Base-by-base conservation (phyloP, 176 grass and related monocot genomes). In the Themeda triandra region DNA sequence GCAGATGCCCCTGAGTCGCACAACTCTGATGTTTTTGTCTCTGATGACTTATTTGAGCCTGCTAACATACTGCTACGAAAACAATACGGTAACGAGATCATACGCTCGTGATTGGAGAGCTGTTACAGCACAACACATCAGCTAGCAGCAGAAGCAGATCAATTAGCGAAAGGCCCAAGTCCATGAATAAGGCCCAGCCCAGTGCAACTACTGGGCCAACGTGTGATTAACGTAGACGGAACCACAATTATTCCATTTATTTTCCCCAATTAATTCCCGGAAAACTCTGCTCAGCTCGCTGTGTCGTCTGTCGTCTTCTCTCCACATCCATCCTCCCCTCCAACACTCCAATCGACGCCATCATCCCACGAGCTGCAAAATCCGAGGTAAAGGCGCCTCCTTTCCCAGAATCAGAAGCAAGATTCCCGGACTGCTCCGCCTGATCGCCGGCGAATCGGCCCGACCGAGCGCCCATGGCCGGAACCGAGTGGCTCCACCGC, bases 381-480 rank as follows among this genome's bases (percentile, higher is more conserved):
- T 58, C 53, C 21, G 51, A 7, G 51, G 51, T 35, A 77, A 83
- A 23, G 74, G 24, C 21, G 7, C 59, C 75, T 27, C 54, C 58
- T 79, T 28, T 36, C 35, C 56, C 81, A 18, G 3, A 59, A 32
- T 21, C 44, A 8, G 36, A 33, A 80, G 6, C 77, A 24, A 42
- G 12, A 74, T 33, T 24, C 32, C 25, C 14, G 28, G 19, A 56
- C 56, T 28, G 58, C 44, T 49, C 69, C 59, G 3, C 30, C 23
- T 59, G 66, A 84, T 77, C 81, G 62, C 56, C 9, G 66, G 32
- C 18, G 46, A 72, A 78, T 35, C 77, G 44, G 48, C 19, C 23
- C 65, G 39, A 42, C 69, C 2, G 39, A 42, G 39, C 2, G 69
- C 46, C 59, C 69, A 89, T 85, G 82, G 82, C 82, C 48, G 87